Evolutionary conservation across 2,329 filamentous ascomycete species (phyloP).

Genomic region (Aureobasidium sp.): DNA sequence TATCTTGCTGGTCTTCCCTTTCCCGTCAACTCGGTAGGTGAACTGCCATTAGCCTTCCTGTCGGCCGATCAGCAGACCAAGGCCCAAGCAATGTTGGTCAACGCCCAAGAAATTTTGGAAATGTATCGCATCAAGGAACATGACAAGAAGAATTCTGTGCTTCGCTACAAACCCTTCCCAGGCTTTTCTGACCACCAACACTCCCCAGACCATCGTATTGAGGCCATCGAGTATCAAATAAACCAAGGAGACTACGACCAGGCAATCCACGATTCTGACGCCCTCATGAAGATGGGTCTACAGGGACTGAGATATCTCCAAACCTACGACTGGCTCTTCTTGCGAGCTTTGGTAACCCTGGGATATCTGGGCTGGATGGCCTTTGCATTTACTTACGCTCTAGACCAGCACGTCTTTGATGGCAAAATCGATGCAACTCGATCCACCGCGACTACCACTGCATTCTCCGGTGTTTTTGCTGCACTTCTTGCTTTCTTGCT

Average conservation of each 20-base stretch:
- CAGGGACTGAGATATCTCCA: constrained; percentile 88
- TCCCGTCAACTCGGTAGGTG: constrained; percentile 92
- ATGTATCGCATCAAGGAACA: constrained; percentile 95
- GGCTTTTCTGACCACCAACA: constrained; percentile 58
- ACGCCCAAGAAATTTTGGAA: constrained; percentile 80
- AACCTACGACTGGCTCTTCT: constrained; percentile 97
- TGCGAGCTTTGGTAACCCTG: constrained; percentile 77
- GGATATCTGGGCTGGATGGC: constrained; percentile 96
- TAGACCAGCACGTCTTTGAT: constrained; percentile 80
- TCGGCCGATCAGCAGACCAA: constrained; percentile 67
- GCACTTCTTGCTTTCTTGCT: constrained; percentile 72
- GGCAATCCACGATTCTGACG: constrained; percentile 71
- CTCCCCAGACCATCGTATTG: constrained; percentile 60
- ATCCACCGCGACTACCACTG: constrained; percentile 50
- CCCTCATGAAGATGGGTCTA: constrained; percentile 68
- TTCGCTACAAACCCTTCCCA: constrained; percentile 71
- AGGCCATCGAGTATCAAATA: constrained; percentile 62
- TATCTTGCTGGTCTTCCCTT: constrained; percentile 83
- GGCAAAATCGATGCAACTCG: constrained; percentile 59
- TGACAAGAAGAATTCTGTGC: constrained; percentile 65
- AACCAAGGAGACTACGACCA: constrained; percentile 59
- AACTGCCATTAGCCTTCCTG: constrained; percentile 78
- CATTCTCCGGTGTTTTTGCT: constrained; percentile 71
- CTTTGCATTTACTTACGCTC: constrained; percentile 80
- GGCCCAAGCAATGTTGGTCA: constrained; percentile 74